These are phyloP conservation scores for Cystofilobasidium bisporidii DNA, from an alignment of 768 basidiomycete species.

Conservation along the genomic window DNA sequence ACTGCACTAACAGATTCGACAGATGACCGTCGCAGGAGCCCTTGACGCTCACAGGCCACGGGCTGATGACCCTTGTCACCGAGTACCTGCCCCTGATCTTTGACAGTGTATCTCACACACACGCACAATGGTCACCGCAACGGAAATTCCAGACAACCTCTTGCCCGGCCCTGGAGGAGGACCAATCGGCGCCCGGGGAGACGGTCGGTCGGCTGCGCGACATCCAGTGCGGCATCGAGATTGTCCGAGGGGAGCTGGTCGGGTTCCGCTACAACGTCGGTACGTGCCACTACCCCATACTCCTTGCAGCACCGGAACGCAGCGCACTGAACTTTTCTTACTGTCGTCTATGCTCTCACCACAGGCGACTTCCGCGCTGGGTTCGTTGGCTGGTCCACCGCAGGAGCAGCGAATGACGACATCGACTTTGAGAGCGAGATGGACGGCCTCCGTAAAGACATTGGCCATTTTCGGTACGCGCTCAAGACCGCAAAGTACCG, in stretches of 20 bases:
- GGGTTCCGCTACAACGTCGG: slow-evolving; percentile 29
- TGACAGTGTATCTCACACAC: too few relatives aligned
- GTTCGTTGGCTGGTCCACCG: slow-evolving; percentile 33
- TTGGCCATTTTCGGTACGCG: not conserved
- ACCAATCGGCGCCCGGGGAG: too few relatives aligned
- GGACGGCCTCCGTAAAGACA: not conserved
- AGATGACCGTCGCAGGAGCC: too few relatives aligned
- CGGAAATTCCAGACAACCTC: too few relatives aligned
- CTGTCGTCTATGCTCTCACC: not conserved
- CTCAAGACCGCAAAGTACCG: not conserved
- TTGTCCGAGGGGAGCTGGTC: slow-evolving; percentile 28
- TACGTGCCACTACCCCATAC: not conserved
- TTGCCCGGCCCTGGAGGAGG: too few relatives aligned
- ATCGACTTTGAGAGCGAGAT: slow-evolving; percentile 31
- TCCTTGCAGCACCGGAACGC: too few relatives aligned
- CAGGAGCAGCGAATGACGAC: slow-evolving; percentile 31
- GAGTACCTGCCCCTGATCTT: too few relatives aligned
- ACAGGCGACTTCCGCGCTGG: slow-evolving; percentile 30
- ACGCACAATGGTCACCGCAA: too few relatives aligned
- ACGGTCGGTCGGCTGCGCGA: slow-evolving; percentile 28
- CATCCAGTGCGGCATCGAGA: slow-evolving; percentile 30
- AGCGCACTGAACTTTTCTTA: not conserved
- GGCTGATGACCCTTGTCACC: too few relatives aligned
- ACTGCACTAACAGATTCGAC: too few relatives aligned
- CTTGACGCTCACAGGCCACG: too few relatives aligned